Conservation (phyloP, 2,329 filamentous ascomycete genomes). For the Colletotrichum musicola region DNA sequence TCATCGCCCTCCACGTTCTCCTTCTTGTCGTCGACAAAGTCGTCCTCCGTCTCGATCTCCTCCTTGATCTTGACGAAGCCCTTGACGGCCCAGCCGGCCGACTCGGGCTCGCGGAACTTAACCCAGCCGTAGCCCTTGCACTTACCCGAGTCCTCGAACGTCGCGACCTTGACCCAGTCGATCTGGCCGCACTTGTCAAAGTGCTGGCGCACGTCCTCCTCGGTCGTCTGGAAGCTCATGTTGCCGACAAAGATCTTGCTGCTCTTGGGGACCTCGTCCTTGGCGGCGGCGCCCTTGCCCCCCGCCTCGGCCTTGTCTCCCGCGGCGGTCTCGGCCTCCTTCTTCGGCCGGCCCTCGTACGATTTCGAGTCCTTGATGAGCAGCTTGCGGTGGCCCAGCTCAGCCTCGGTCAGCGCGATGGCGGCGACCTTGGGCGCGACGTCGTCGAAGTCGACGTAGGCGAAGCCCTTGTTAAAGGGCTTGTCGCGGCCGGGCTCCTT, state of each 20-base stretch:
- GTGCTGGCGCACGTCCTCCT: constrained; percentile 83
- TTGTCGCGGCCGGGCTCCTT: constrained; percentile 62
- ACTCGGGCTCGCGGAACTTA: constrained; percentile 83
- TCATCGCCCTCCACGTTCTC: constrained; percentile 51
- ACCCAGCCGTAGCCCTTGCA: constrained; percentile 99
- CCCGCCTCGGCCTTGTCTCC: too few species aligned
- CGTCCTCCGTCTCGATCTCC: constrained; percentile 71
- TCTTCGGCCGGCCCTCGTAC: constrained; percentile 89
- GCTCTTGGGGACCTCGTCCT: constrained; percentile 65
- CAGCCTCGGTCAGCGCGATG: constrained; percentile 86
- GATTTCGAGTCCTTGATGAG: constrained; percentile 94
- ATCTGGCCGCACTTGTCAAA: constrained; percentile 89
- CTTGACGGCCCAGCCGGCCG: constrained; percentile 78
- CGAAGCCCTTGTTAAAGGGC: constrained; percentile 87
- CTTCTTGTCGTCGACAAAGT: constrained; percentile 66
- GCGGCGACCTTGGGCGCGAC: constrained; percentile 80
- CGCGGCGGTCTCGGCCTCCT: constrained; percentile 58
- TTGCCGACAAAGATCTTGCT: constrained; percentile 94
- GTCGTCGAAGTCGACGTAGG: constrained; percentile 91
- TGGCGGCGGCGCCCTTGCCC: constrained; percentile 43
- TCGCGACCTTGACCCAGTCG: constrained; percentile 87
- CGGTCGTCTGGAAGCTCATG: constrained; percentile 83
- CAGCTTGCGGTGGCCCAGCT: constrained; percentile 80
- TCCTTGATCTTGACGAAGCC: constrained; percentile 82
- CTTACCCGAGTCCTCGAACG: constrained; percentile 96